Evolutionary conservation across 306 rosid species (phyloP), one percentile per base, ranked within the genome.

Genomic region (Prunus armeniaca): DNA sequence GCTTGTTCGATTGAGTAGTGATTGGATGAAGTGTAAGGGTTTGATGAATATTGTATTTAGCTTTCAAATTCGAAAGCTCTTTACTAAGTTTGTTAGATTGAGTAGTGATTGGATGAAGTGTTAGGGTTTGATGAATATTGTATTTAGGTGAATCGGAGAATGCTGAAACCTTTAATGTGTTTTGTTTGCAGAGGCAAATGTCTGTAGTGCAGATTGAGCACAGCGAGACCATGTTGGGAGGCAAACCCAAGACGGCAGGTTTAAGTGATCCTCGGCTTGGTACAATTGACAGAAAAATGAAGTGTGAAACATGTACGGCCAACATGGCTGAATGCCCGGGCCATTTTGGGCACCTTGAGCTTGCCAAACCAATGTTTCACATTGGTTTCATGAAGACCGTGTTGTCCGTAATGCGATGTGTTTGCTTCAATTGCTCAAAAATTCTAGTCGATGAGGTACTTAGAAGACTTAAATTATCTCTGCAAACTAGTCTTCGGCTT

Each of bases 291-390:
- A 78, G 96, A 41, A 96, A 92, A 82, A 62, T 96, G 93, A 96
- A 92, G 82, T 96, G 99, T 17, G 99, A 96, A 51, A 96, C 99
- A 47, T 96, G 99, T 52, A 96, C 97, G 0, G 99, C 97, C 0
- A 89, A 82, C 46, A 96, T 96, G 99, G 99, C 99, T 0, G 99
- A 95, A 87, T 95, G 99, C 9, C 99, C 99, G 0, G 99, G 99
- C 2, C 99, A 95, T 51, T 95, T 95, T 72, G 99, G 99, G 22
- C 95, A 92, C 76, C 89, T 95, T 65, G 99, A 95, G 90, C 97
- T 95, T 14, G 99, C 99, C 0, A 95, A 95, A 54, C 99, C 99
- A 1, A 95, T 95, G 99, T 95, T 95, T 52, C 99, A 95, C 69
- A 92, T 95, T 14, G 99, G 99, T 24, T 95, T 95, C 67, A 41